phyloP scores from a whole-genome alignment of 306 rosid species.

The Glycine tomentella region DNA sequence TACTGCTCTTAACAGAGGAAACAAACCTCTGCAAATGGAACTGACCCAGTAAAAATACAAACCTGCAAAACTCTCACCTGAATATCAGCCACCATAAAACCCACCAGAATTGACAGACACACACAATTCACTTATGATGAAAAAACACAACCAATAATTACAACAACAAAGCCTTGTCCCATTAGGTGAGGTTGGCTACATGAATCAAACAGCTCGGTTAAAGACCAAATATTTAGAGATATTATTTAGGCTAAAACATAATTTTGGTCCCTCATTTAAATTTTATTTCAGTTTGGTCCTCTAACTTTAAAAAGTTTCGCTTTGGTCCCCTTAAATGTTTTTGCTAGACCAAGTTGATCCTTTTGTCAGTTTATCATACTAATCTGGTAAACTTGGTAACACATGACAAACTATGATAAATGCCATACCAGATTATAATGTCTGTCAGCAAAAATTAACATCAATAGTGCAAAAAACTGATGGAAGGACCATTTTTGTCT shows the following conservation, averaged over 20 bases:
- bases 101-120: conserved; percentile 30
- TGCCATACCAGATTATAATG: too few species aligned
- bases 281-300: too few species aligned
- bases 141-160: conserved; percentile 14
- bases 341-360: too few species aligned
- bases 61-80: conserved; percentile 68
- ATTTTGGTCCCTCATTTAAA: too few species aligned
- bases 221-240: background rate
- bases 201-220: background rate
- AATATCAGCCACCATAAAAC: conserved; percentile 42
- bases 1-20: conserved; percentile 59
- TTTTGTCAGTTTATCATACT: too few species aligned
- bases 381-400: too few species aligned
- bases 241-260: background rate
- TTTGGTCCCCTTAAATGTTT: too few species aligned
- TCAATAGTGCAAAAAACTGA: too few species aligned
- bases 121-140: conserved; percentile 11
- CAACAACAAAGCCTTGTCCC: background rate
- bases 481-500: too few species aligned
- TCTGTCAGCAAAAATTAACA: too few species aligned
- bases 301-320: too few species aligned
- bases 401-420: too few species aligned
- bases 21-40: conserved; percentile 84
- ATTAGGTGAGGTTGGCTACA: background rate
- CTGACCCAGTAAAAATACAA: conserved; percentile 72